phyloP scores from a whole-genome alignment of 2,329 filamentous ascomycete species.

The Hypoxylon rubiginosum region DNA sequence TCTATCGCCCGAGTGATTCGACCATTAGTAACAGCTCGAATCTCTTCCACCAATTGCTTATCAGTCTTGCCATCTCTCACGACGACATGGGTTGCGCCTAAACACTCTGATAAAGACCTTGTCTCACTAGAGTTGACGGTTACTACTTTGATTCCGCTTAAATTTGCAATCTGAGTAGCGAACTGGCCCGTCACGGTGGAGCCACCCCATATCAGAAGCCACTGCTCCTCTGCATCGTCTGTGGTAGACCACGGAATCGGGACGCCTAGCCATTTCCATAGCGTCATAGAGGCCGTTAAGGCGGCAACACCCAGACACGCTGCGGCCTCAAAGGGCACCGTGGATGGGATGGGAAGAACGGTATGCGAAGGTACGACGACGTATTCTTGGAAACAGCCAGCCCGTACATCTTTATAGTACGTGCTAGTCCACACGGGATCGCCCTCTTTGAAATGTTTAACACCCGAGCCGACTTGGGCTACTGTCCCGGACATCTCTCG shows the following conservation, averaged over 20 bases:
- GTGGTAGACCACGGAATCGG: conserved; percentile 39
- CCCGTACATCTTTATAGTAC: conserved; percentile 58
- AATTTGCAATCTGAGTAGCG: conserved; percentile 55
- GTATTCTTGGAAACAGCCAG: conserved; percentile 59
- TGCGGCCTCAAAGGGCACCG: conserved; percentile 52
- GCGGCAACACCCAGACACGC: conserved; percentile 58
- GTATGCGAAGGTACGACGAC: conserved; percentile 58
- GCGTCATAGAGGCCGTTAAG: conserved; percentile 58
- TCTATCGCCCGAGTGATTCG: conserved; percentile 55
- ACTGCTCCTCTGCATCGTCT: conserved; percentile 40
- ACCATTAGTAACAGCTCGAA: conserved; percentile 45
- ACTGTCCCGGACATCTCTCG: conserved; percentile 52
- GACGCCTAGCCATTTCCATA: conserved; percentile 58
- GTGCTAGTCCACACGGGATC: conserved; percentile 55
- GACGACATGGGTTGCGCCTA: conserved; percentile 54
- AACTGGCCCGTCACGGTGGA: conserved; percentile 59
- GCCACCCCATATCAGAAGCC: conserved; percentile 58
- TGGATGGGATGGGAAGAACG: conserved; percentile 55
- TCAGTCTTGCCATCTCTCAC: conserved; percentile 52
- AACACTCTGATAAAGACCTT: conserved; percentile 44
- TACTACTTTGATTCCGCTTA: conserved; percentile 54
- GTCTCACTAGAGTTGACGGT: conserved; percentile 54
- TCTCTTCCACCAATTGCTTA: conserved; percentile 52
- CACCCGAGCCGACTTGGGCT: conserved; percentile 47
- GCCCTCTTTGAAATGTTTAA: conserved; percentile 45